phyloP scores from a whole-genome alignment of 1,139 yeast species.

The Taphrina communis region DNA sequence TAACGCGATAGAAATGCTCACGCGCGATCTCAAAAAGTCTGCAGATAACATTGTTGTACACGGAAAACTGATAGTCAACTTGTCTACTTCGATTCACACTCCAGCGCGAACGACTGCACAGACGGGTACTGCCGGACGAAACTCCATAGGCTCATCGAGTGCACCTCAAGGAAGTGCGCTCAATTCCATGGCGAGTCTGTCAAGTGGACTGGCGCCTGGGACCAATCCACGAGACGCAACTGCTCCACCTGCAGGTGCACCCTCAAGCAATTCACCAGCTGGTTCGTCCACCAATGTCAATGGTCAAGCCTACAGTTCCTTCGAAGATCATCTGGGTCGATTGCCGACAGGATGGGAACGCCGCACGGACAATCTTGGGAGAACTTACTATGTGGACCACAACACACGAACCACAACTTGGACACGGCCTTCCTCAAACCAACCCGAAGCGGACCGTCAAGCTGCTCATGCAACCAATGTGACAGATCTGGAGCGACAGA shows the following conservation, averaged over 20 bases:
- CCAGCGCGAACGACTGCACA: constrained; percentile 40
- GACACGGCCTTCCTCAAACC: constrained; percentile 85
- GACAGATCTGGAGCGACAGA: constrained; percentile 86
- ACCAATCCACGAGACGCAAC: constrained; percentile 31
- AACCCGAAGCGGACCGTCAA: constrained; percentile 44
- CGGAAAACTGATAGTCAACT: constrained; percentile 78
- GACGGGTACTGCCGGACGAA: constrained; percentile 41
- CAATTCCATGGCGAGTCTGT: constrained; percentile 41
- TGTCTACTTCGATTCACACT: constrained; percentile 60
- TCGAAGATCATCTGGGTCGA: constrained; percentile 95
- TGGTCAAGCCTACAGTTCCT: constrained; percentile 77
- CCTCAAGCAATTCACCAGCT: constrained; percentile 47
- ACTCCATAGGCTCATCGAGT: constrained; percentile 44
- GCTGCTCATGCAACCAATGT: constrained; percentile 52
- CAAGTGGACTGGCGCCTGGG: constrained; percentile 43
- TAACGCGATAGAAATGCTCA: constrained; percentile 70
- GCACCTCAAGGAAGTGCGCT: constrained; percentile 47
- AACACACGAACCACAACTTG: constrained; percentile 97
- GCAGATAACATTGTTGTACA: constrained; percentile 90
- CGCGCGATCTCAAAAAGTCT: constrained; percentile 88
- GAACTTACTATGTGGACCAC: constrained; percentile 97
- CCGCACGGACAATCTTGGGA: constrained; percentile 93
- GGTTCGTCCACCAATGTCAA: constrained; percentile 47
- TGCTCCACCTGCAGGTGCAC: constrained; percentile 36
- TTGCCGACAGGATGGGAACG: constrained; percentile 99